Conservation (phyloP, 176 grass and related monocot species). For the Typha latifolia region DNA sequence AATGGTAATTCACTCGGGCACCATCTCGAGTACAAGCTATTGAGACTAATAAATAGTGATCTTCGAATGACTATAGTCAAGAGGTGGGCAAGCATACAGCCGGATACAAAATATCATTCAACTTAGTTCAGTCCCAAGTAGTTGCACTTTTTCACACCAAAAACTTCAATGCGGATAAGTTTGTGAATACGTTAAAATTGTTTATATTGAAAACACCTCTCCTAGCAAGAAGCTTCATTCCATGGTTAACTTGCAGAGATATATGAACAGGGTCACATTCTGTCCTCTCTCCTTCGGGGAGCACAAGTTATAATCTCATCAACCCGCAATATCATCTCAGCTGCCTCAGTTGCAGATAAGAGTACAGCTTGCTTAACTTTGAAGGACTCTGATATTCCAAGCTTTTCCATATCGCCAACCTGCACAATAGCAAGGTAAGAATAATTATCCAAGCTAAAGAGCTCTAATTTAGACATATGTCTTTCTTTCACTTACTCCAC, state of each 20-base stretch:
- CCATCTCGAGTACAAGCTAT: not conserved
- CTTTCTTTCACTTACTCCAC: constrained; percentile 39
- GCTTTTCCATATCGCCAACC: constrained; percentile 44
- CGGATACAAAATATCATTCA: not conserved
- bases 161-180: too few relatives aligned
- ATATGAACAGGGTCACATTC: constrained; percentile 24
- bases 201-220: not conserved
- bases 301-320: constrained; percentile 52
- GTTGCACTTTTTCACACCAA: not conserved
- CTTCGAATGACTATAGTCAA: not conserved
- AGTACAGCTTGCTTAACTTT: constrained; percentile 54
- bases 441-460: too few relatives aligned
- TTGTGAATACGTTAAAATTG: too few relatives aligned
- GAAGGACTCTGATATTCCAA: constrained; percentile 48
- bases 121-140: not conserved
- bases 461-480: too few relatives aligned
- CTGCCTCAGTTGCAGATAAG: constrained; percentile 43
- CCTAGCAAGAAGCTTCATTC: constrained; percentile 8
- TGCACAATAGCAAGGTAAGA: constrained; percentile 7
- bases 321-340: constrained; percentile 48
- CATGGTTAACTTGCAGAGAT: not conserved
- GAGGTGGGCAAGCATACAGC: not conserved
- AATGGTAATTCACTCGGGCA: too few relatives aligned
- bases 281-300: constrained; percentile 40
- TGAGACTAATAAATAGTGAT: not conserved